These are phyloP conservation scores for Mortierella sp. DNA, from an alignment of 371 early-diverging fungal species.

Conservation along the genomic window DNA sequence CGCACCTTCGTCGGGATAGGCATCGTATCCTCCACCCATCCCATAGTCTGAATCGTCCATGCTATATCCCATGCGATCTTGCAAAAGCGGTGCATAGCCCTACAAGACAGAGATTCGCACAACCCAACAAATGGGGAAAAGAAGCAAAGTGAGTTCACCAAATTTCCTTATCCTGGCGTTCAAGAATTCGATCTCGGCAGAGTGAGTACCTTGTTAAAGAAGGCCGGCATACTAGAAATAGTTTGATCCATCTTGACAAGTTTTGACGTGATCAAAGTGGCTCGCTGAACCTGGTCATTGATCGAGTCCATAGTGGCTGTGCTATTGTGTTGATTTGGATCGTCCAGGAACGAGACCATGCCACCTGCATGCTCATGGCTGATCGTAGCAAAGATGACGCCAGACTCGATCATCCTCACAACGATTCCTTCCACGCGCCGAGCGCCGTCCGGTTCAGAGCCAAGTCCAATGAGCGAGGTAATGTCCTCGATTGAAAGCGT, in stretches of 20 bases:
- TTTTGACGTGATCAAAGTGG: constrained; percentile 52
- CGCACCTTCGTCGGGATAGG: constrained; percentile 47
- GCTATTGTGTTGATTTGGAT: constrained; percentile 57
- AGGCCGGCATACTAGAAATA: constrained; percentile 43
- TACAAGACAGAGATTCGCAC: not conserved
- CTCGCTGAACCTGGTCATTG: constrained; percentile 60
- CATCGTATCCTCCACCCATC: constrained; percentile 41
- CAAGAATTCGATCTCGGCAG: not conserved
- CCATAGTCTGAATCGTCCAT: constrained; percentile 43
- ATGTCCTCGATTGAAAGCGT: constrained; percentile 80
- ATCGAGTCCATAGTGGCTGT: constrained; percentile 54
- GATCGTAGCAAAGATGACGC: constrained; percentile 72
- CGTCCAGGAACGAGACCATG: constrained; percentile 80
- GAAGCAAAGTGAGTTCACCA: no score
- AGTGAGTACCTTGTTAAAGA: constrained; percentile 31
- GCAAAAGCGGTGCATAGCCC: not conserved
- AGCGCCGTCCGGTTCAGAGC: constrained; percentile 26
- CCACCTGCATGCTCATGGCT: constrained; percentile 62
- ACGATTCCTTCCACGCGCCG: constrained; percentile 40
- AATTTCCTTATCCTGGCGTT: not conserved
- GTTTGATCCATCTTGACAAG: constrained; percentile 46
- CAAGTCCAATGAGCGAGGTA: constrained; percentile 61
- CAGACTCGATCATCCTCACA: constrained; percentile 60
- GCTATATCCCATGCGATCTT: constrained; percentile 21
- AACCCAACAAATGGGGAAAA: not conserved